Evolutionary conservation across 345 rosid genomes (phyloP), one percentile per base, ranked within the genome.

Genomic region (Microthlaspi erraticum): DNA sequence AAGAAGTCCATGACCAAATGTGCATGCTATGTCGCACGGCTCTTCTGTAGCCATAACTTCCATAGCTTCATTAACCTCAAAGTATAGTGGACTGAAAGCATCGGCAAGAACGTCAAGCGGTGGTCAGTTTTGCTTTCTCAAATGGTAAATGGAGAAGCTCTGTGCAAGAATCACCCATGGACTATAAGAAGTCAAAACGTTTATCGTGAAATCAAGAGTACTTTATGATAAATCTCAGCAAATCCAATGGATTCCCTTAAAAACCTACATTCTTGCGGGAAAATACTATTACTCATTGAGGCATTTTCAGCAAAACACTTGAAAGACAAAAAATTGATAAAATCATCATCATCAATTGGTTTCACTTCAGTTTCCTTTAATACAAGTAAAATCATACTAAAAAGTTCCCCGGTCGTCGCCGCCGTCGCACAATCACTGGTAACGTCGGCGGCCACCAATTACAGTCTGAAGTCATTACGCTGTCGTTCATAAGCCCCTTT

Each of bases 11-110:
- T 87, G 87, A 0, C 90, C 86, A 41, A 91, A 83, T 79, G 81
- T 87, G 60, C 83, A 91, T 6, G 97, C 90, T 34, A 83, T 73
- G 72, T 91, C 95, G 69, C 93, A 91, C 18, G 97, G 96, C 70
- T 87, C 91, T 74, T 87, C 97, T 17, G 97, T 87, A 26, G 93
- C 77, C 93, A 88, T 86, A 54, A 90, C 92, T 85, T 90, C 94
- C 75, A 59, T 78, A 26, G 72, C 78, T 66, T 83, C 81, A 42
- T 71, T 66, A 56, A 86, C 86, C 68, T 45, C 75, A 79, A 91
- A 91, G 67, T 88, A 91, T 61, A 91, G 63, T 6, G 97, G 91
- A 70, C 83, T 52, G 11, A 75, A 76, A 73, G 82, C 65, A 73
- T 83, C 67, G 7, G n/a, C n/a, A n/a, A n/a, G n/a, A n/a, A n/a